Evolutionary conservation across 768 basidiomycete species (phyloP).

Genomic region (Rubroboletus pulcherrimus): DNA sequence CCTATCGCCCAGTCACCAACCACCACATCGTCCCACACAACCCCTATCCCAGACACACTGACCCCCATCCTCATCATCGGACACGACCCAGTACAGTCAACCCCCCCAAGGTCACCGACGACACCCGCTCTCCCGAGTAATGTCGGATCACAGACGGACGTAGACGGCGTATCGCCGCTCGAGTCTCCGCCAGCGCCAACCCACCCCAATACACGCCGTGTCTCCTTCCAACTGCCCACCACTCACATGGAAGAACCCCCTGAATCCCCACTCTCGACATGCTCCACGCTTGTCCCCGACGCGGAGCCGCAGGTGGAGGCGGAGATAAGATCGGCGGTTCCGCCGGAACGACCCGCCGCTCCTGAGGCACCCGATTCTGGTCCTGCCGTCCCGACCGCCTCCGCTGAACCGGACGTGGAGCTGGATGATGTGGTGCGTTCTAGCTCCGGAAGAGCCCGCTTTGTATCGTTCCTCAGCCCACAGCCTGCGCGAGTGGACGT

Average conservation of each 20-base stretch:
- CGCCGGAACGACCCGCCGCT: neutral
- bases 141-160: neutral
- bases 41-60: neutral
- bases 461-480: constrained; percentile 11
- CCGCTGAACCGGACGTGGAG: neutral
- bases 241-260: neutral
- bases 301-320: neutral
- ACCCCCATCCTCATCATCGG: constrained; percentile 15
- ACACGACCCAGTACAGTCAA: neutral
- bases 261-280: constrained; percentile 2
- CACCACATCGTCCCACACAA: neutral
- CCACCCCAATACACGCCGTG: neutral
- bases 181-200: neutral
- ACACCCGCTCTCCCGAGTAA: neutral
- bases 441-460: neutral
- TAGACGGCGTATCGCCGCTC: neutral
- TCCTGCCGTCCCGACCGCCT: neutral
- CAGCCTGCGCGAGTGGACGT: constrained; percentile 6
- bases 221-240: constrained; percentile 8
- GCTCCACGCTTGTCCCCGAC: constrained; percentile 14
- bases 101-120: neutral
- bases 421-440: neutral
- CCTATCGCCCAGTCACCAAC: neutral
- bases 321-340: neutral
- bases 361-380: neutral